phyloP scores from a whole-genome alignment of 768 basidiomycete species.

The Pleurotus citrinopileatus region DNA sequence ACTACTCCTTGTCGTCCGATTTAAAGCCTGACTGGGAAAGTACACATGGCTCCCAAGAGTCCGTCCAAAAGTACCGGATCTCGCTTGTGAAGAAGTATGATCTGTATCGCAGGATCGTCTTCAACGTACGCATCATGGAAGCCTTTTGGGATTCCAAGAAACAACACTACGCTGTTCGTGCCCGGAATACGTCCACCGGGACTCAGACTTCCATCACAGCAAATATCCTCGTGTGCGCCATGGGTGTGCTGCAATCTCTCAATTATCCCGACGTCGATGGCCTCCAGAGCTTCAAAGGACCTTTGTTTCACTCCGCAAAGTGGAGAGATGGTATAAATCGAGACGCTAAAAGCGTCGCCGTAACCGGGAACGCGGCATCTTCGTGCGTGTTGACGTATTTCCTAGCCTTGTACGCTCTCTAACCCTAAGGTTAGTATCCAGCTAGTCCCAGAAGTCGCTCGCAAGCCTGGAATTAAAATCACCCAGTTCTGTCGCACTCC shows the following conservation, averaged over 20 bases:
- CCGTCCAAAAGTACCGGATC: conserved; percentile 44
- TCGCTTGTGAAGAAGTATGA: conserved; percentile 38
- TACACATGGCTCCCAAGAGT: conserved; percentile 37
- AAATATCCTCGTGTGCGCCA: conserved; percentile 48
- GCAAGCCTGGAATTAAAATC: conserved; percentile 36
- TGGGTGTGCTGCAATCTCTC: conserved; percentile 45
- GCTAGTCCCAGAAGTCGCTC: conserved; percentile 41
- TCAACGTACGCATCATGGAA: conserved; percentile 40
- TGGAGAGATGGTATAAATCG: conserved; percentile 43
- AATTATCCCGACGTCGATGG: conserved; percentile 31
- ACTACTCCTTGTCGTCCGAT: conserved; percentile 46
- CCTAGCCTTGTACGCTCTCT: too few relatives aligned
- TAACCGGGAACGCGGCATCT: conserved; percentile 58
- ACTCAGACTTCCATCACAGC: conserved; percentile 27
- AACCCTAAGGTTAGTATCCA: conserved; percentile 38
- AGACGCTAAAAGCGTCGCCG: conserved; percentile 45
- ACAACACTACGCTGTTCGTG: conserved; percentile 34
- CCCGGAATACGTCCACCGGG: conserved; percentile 31
- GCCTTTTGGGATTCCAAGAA: conserved; percentile 40
- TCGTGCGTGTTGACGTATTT: too few relatives aligned
- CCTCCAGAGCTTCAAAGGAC: conserved; percentile 41
- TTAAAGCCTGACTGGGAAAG: conserved; percentile 42
- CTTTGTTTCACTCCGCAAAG: conserved; percentile 48
- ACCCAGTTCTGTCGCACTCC: conserved; percentile 50
- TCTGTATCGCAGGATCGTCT: conserved; percentile 36